Percentiles rank a stretch among this genome's conserved stretches.
phyloP scores from a whole-genome alignment of 768 basidiomycete genomes.

The Coprinopsis sp. region DNA sequence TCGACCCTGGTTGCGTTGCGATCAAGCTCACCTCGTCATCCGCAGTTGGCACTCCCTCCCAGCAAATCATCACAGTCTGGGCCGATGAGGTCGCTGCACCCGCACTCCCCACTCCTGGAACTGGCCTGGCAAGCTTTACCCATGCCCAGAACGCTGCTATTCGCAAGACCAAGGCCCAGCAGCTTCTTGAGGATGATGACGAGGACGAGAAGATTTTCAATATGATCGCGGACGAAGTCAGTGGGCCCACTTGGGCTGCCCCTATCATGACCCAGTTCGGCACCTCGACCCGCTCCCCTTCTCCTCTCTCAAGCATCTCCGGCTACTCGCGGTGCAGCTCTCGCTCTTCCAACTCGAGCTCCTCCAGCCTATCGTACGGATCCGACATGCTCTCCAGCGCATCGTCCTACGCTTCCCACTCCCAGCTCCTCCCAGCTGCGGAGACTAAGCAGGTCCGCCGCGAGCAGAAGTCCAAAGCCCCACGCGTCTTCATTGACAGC shows the following conservation, averaged over 20 bases:
- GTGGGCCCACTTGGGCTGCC: slow-evolving; percentile 64
- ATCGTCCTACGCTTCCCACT: slow-evolving; percentile 38
- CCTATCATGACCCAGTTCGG: slow-evolving; percentile 62
- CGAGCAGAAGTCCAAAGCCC: slow-evolving; percentile 63
- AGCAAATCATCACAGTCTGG: slow-evolving; percentile 62
- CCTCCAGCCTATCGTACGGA: slow-evolving; percentile 51
- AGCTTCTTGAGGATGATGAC: slow-evolving; percentile 65
- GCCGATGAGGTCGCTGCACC: slow-evolving; percentile 44
- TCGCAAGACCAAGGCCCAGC: slow-evolving; percentile 66
- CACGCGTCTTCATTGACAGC: slow-evolving; percentile 68
- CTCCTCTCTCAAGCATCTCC: slow-evolving; percentile 55
- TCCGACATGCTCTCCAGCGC: slow-evolving; percentile 44
- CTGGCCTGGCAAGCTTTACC: slow-evolving; percentile 14
- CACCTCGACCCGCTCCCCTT: slow-evolving; percentile 44
- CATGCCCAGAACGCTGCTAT: slow-evolving; percentile 17
- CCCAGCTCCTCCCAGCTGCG: slow-evolving; percentile 23
- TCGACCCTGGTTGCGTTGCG: slow-evolving; percentile 76
- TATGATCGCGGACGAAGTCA: slow-evolving; percentile 68
- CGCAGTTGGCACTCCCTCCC: slow-evolving; percentile 21
- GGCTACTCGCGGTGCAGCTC: slow-evolving; percentile 68
- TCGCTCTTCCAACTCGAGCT: slow-evolving; percentile 68
- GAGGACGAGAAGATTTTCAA: slow-evolving; percentile 72
- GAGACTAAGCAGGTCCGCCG: slow-evolving; percentile 54
- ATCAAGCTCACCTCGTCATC: slow-evolving; percentile 47
- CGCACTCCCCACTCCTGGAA: slow-evolving; percentile 19